Evolutionary conservation across 1,139 yeast species (phyloP), one percentile per base, ranked within the genome.

Genomic region (Kurtzmaniella natalensis): DNA sequence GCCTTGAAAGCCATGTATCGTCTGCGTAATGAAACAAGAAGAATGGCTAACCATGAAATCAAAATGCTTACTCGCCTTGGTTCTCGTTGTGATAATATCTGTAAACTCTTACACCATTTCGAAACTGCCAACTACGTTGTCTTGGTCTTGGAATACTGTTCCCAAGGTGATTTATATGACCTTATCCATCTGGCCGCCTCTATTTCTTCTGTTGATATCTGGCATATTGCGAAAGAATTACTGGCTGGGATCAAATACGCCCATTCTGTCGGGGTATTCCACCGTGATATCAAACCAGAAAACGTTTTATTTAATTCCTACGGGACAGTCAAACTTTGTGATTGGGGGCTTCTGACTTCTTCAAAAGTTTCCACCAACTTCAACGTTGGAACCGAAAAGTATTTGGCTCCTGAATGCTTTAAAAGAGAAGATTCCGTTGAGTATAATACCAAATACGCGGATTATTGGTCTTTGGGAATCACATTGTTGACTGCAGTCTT

Each of bases 231-330:
- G 24, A 50, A 53, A 29, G 75, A 72, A 44, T 42, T 73, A 36
- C 50, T 55, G 37, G 52, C 49, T 34, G 77, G 72, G 9, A 45
- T 73, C 25, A 44, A 46, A 7, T 69, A 53, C 45, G 57, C 72
- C 20, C 78, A 74, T 46, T 48, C 61, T 4, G 51, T 51, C 34
- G 70, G 72, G 2, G 55, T 74, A 20, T 73, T 60, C 49, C 80
- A 74, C 48, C 60, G 80, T 32, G 80, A 74, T 50, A 55, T 74
- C 30, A 74, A 74, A 48, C 79, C 79, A 1, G 80, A 74, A 45
- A 74, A 74, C 42, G 62, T 74, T 34, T 55, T 74, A 38, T 55
- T 73, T 37, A 58, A 57, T 36, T 53, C 50, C 33, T 45, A 55
- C 36, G 70, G 69, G 30, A 48, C 60, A 35, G 62, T 70, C 37